phyloP scores from a whole-genome alignment of 225 moss, liverwort and hornwort species.

The Thuidium tamariscinum region DNA sequence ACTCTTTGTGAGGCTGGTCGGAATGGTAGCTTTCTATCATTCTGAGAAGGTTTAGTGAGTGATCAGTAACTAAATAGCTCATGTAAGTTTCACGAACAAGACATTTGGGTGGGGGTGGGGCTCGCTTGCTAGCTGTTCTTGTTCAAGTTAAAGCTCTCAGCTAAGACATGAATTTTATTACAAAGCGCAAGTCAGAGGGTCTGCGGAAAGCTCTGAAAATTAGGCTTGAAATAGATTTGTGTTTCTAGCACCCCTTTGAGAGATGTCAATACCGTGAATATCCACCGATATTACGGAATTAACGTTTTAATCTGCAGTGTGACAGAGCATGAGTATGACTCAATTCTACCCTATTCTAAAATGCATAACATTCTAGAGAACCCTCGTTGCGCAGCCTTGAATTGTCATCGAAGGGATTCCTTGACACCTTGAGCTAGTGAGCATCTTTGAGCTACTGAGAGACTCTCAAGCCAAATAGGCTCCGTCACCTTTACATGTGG shows the following conservation, averaged over 20 bases:
- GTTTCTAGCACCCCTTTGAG: background rate
- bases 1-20: background rate
- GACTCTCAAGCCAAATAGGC: background rate
- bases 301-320: background rate
- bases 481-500: background rate
- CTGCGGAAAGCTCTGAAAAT: background rate
- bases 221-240: background rate
- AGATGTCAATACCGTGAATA: background rate
- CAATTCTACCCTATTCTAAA: background rate
- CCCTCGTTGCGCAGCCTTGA: background rate
- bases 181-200: background rate
- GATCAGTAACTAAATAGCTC: background rate
- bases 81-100: too few species aligned
- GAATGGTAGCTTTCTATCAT: background rate
- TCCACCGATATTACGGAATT: background rate
- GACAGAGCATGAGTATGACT: background rate
- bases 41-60: background rate
- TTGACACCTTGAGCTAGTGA: background rate
- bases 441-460: background rate
- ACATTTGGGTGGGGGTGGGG: background rate
- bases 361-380: background rate
- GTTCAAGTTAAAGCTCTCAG: background rate
- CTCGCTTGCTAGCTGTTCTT: background rate
- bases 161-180: background rate
- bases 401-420: background rate